Evolutionary conservation across 1,284 basidiomycete genomes (phyloP), one percentile per base, ranked within the genome.

Genomic region (Mixia osmundae): DNA sequence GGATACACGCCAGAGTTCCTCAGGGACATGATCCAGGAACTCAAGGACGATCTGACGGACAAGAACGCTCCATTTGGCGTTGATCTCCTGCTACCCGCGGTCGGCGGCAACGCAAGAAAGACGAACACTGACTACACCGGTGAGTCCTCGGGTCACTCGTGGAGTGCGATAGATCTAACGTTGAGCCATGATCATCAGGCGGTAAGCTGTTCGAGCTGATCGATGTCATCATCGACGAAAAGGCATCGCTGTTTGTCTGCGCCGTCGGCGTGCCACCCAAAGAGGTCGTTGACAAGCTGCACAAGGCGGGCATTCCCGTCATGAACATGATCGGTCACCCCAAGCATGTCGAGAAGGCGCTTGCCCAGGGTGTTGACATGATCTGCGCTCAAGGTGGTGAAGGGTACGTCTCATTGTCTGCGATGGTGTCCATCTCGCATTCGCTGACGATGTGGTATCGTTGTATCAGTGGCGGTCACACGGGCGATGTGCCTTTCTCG

Each of bases 321-420:
- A 78, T 80, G 76, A 85, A 85, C 60, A 87, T 87, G 78, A 72
- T 89, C 45, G 80, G 79, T 12, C 73, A 77, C 54, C 76, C 76
- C 4, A 83, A 78, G 45, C 47, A 36, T 19, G 46, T 60, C 14
- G 14, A 32, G 35, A 79, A 80, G 54, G 79, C 79, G 6, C 63
- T 83, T 26, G 72, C 65, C 6, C 71, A 62, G 22, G 80, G 80
- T 32, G 72, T 75, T 25, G 82, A 87, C 51, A 61, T 87, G 44
- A 82, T 87, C 53, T 83, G 78, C 50, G 77, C 78, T 1, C 82
- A 87, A 43, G 54, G 48, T 27, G 46, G 43, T 10, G 46, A 48
- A 29, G 36, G 50, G 34, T 39, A 45, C n/a, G 36, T 24, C 21
- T 26, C 25, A 30, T 15, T 27, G 21, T 8, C 24, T 35, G n/a